phyloP scores from a whole-genome alignment of 176 grass and related monocot species.

The Eleusine coracana region DNA sequence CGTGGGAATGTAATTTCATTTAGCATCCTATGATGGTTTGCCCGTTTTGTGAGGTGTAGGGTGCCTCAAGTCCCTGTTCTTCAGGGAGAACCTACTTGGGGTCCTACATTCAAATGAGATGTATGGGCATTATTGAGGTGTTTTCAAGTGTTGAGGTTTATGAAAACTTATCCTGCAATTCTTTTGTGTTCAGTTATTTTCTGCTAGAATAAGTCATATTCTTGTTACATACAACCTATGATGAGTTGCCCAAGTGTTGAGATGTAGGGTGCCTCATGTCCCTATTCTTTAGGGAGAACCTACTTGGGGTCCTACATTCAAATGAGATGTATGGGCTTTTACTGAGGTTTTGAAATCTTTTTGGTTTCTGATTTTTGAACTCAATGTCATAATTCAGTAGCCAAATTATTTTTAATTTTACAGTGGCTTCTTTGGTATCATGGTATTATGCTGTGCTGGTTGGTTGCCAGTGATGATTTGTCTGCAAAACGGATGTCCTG shows the following conservation, averaged over 20 bases:
- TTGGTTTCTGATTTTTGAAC: no score
- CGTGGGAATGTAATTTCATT: neutral
- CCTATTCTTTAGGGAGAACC: conserved; percentile 44
- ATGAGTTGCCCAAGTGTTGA: conserved; percentile 15
- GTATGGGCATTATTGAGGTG: conserved; percentile 2
- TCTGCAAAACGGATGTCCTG: conserved; percentile 64
- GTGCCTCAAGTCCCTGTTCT: conserved; percentile 28
- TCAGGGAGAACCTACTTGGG: conserved; percentile 55
- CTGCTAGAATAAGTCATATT: neutral
- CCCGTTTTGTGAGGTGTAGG: neutral
- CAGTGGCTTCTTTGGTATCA: neutral
- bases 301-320: conserved; percentile 45
- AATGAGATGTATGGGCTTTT: conserved; percentile 30
- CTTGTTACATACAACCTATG: neutral
- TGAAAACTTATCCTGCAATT: neutral
- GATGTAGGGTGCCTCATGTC: conserved; percentile 36
- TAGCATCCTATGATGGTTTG: neutral
- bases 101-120: conserved; percentile 38
- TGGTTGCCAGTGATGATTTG: conserved; percentile 28
- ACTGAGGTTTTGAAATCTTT: neutral
- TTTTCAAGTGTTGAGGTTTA: no score
- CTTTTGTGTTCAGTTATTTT: neutral
- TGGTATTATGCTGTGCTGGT: neutral
- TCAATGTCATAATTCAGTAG: neutral
- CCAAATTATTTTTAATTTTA: neutral